phyloP scores from a whole-genome alignment of 495 filamentous ascomycete species.

The Neurospora sp. region DNA sequence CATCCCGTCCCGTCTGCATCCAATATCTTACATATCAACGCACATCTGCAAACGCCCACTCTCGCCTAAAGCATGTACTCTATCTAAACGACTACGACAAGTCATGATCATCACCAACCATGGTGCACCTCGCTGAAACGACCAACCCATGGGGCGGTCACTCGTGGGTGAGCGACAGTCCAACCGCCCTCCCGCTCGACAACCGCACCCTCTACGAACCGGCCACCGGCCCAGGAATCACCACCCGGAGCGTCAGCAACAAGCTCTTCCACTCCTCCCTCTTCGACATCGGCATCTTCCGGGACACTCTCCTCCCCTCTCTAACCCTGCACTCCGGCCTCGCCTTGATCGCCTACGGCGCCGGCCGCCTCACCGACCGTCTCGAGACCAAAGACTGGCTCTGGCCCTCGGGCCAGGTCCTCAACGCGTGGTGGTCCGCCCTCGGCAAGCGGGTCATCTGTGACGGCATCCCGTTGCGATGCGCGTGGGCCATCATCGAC shows the following conservation, averaged over 20 bases:
- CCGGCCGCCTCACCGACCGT: conserved; percentile 36
- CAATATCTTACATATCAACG: background rate
- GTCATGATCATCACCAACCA: conserved; percentile 6
- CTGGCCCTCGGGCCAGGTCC: conserved; percentile 44
- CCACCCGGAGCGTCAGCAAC: background rate
- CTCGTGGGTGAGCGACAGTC: background rate
- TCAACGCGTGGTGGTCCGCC: conserved; percentile 51
- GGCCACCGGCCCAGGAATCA: background rate
- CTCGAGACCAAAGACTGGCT: conserved; percentile 49
- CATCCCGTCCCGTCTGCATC: background rate
- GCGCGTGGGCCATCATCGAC: conserved; percentile 34
- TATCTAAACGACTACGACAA: background rate
- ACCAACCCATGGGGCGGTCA: conserved; percentile 11
- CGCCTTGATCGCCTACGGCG: conserved; percentile 36
- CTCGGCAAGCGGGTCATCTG: conserved; percentile 34
- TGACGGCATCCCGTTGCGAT: conserved; percentile 26
- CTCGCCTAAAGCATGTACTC: background rate
- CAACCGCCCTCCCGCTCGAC: background rate
- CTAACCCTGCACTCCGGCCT: conserved; percentile 36
- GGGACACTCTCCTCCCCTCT: conserved; percentile 42
- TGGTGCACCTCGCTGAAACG: background rate
- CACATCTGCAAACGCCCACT: background rate
- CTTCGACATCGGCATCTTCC: conserved; percentile 36
- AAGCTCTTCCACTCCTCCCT: conserved; percentile 26
- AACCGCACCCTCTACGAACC: background rate